Percentiles rank a stretch among this genome's conserved stretches.
Conservation (phyloP, 1,284 basidiomycete genomes). For the Pseudozyma hubeiensis region DNA sequence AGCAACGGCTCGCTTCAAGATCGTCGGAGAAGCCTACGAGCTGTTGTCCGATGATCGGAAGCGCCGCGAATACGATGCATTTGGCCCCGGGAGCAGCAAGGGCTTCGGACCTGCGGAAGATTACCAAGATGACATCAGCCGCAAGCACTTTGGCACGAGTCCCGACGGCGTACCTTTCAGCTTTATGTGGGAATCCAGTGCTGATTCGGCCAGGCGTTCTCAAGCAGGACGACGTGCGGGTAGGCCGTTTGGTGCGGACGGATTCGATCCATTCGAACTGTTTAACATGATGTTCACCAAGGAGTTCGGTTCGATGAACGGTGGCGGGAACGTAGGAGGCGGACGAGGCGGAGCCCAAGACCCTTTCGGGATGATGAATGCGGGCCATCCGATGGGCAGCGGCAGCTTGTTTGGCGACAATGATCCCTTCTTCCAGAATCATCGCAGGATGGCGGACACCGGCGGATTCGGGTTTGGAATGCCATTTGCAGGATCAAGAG, state of each 20-base stretch:
- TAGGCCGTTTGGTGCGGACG: conserved; percentile 52
- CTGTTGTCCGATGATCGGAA: conserved; percentile 55
- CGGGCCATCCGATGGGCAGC: conserved; percentile 11
- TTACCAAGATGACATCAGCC: conserved; percentile 25
- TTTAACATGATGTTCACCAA: conserved; percentile 64
- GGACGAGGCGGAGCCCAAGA: conserved; percentile 4
- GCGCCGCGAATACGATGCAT: conserved; percentile 55
- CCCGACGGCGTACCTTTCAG: conserved; percentile 53
- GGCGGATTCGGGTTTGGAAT: conserved; percentile 49
- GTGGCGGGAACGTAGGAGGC: conserved; percentile 13
- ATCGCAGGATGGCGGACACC: conserved; percentile 51
- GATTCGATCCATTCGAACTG: conserved; percentile 62
- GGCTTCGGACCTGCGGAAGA: conserved; percentile 12
- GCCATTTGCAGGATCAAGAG: conserved; percentile 10
- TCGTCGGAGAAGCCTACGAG: conserved; percentile 63
- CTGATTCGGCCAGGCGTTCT: conserved; percentile 62
- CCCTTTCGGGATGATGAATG: conserved; percentile 22
- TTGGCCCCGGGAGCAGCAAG: conserved; percentile 12
- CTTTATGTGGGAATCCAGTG: conserved; percentile 63
- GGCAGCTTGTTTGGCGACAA: conserved; percentile 31
- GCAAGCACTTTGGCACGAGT: conserved; percentile 52
- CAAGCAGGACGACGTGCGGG: conserved; percentile 43
- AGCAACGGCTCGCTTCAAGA: conserved; percentile 60
- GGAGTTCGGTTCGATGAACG: conserved; percentile 32
- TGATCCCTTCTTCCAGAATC: conserved; percentile 56